These are phyloP conservation scores for Yarrowia hollandica DNA, from an alignment of 805 yeast genomes.

Conservation along the genomic window DNA sequence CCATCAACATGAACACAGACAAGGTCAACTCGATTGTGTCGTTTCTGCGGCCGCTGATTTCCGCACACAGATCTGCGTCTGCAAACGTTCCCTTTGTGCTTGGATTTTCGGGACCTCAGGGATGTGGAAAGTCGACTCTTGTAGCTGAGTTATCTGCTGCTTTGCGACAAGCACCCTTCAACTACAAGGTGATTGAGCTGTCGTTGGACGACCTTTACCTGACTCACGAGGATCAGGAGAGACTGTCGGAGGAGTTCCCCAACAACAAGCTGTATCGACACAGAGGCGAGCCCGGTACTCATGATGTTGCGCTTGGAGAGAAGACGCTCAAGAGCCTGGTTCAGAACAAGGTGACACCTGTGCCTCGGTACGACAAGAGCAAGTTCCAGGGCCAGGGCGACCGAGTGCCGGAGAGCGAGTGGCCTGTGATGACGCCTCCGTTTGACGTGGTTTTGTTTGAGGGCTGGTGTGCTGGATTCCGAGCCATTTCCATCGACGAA, in stretches of 20 bases:
- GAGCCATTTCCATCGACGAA: conserved; percentile 43
- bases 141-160: conserved; percentile 36
- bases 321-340: conserved; percentile 43
- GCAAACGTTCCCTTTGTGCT: conserved; percentile 34
- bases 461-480: conserved; percentile 92
- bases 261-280: conserved; percentile 65
- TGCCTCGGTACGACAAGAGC: conserved; percentile 82
- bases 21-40: conserved; percentile 15
- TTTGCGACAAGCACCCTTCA: conserved; percentile 41
- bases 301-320: conserved; percentile 56
- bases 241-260: conserved; percentile 45
- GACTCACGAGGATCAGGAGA: conserved; percentile 59
- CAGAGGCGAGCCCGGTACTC: conserved; percentile 93
- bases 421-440: conserved; percentile 45
- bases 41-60: conserved; percentile 22
- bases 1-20: conserved; percentile 9
- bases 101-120: conserved; percentile 44
- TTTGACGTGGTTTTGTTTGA: conserved; percentile 75
- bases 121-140: conserved; percentile 44
- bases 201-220: conserved; percentile 89
- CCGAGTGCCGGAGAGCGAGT: conserved; percentile 47
- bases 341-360: conserved; percentile 40
- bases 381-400: conserved; percentile 75
- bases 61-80: conserved; percentile 14
- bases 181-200: conserved; percentile 45